Percentiles rank a stretch among this genome's conserved stretches.
Evolutionary conservation across 2,329 filamentous ascomycete genomes (phyloP).

Genomic region (Verticillium nubilum): DNA sequence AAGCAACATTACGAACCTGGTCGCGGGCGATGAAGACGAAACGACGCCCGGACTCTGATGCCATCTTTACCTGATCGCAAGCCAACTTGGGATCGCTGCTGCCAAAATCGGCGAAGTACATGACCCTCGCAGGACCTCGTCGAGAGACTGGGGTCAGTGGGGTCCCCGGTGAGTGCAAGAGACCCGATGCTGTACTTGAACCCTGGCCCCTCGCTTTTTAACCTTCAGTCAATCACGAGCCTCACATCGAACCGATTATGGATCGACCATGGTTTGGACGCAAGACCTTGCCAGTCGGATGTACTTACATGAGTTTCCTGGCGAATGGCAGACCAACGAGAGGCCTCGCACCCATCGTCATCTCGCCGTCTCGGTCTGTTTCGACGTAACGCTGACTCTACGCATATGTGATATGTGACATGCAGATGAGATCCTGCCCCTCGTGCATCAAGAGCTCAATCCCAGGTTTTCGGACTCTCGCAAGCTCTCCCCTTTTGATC

Average conservation of each 20-base stretch:
- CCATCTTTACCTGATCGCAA: not conserved
- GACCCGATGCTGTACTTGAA: not conserved
- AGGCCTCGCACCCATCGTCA: not conserved
- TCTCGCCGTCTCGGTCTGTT: not conserved
- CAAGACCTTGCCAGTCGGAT: not conserved
- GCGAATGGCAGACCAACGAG: not conserved
- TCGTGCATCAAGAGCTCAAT: not conserved
- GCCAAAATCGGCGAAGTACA: not conserved
- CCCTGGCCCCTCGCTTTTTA: not conserved
- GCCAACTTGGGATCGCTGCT: not conserved
- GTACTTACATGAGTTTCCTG: not conserved
- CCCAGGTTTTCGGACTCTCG: slow-evolving; percentile 3
- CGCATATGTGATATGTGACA: not conserved
- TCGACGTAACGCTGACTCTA: not conserved
- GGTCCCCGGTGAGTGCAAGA: not conserved
- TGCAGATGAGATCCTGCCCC: not conserved
- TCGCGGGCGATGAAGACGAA: not conserved
- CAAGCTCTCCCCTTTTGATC: slow-evolving; percentile 12
- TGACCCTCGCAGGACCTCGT: not conserved
- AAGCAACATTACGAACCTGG: not conserved
- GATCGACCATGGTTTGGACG: not conserved
- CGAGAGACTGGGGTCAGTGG: not conserved
- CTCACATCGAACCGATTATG: not conserved
- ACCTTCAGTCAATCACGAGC: not conserved
- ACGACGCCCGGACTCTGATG: not conserved